Conservation (phyloP, 345 rosid species). For the Populus simonii region DNA sequence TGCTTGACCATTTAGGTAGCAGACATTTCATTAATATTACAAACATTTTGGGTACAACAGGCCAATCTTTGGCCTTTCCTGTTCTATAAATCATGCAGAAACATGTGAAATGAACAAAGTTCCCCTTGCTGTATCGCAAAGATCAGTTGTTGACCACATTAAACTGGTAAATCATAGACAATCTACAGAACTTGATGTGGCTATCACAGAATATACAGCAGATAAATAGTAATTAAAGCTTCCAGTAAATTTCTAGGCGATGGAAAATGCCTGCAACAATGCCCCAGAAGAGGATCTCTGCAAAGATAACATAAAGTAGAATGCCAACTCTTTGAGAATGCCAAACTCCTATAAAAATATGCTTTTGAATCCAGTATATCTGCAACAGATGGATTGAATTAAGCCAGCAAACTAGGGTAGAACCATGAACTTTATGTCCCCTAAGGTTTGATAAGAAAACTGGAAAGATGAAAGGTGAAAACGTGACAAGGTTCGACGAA, state of each 20-base stretch:
- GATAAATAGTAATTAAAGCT: slow-evolving; percentile 40
- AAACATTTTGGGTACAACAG: background rate
- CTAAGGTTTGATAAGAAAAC: background rate
- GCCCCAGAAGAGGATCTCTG: slow-evolving; percentile 74
- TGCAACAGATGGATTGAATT: slow-evolving; percentile 21
- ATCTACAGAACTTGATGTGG: background rate
- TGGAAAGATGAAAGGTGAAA: background rate
- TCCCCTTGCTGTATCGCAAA: too few species aligned
- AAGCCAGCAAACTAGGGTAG: too few species aligned
- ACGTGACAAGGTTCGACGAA: background rate
- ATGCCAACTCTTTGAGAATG: slow-evolving; percentile 57
- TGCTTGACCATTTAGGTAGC: background rate
- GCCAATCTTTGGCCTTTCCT: background rate
- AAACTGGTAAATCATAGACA: background rate
- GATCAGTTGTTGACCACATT: background rate
- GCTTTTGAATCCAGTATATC: slow-evolving; percentile 70
- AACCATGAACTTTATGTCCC: too few species aligned
- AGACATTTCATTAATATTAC: background rate
- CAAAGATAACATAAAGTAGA: slow-evolving; percentile 68
- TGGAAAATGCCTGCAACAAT: slow-evolving; percentile 56
- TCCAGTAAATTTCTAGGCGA: slow-evolving; percentile 59
- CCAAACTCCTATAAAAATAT: slow-evolving; percentile 58
- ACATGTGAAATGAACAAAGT: background rate
- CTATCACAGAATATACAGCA: background rate
- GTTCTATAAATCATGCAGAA: background rate